These are phyloP conservation scores for Aspergillus melleus DNA, from an alignment of 2,329 filamentous ascomycete genomes.

Conservation along the genomic window DNA sequence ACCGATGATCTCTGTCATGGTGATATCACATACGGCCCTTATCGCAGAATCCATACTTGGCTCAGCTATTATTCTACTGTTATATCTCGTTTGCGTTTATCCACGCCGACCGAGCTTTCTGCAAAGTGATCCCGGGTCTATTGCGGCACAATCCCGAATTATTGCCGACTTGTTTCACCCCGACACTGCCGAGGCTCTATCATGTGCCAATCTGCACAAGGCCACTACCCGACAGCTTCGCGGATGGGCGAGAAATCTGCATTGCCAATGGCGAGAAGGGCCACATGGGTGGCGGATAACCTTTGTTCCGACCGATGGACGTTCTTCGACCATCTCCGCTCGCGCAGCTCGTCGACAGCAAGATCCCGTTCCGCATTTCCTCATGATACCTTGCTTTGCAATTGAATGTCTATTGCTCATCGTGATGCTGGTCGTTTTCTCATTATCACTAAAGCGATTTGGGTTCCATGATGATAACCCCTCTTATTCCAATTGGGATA, in stretches of 20 bases:
- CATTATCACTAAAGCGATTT: slow-evolving; percentile 3
- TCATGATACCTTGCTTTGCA: slow-evolving; percentile 17
- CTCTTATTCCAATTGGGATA: background rate
- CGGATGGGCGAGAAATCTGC: slow-evolving; percentile 15
- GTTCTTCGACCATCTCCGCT: background rate
- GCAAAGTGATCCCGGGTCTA: slow-evolving; percentile 19
- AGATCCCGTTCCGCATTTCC: slow-evolving; percentile 21
- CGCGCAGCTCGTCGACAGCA: background rate
- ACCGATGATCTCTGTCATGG: background rate
- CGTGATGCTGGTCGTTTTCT: slow-evolving; percentile 13
- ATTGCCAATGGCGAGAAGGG: slow-evolving; percentile 15
- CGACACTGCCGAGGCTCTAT: background rate
- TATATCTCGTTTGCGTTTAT: slow-evolving; percentile 13
- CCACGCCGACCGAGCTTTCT: slow-evolving; percentile 18
- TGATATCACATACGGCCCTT: background rate
- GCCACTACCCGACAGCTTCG: slow-evolving; percentile 20
- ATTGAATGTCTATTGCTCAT: slow-evolving; percentile 19
- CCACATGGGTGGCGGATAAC: slow-evolving; percentile 9
- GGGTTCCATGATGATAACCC: background rate
- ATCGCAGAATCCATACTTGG: slow-evolving; percentile 1
- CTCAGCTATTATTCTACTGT: background rate
- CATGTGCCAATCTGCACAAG: slow-evolving; percentile 4
- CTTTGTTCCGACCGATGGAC: background rate
- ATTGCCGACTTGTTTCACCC: slow-evolving; percentile 14
- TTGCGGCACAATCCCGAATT: slow-evolving; percentile 20